phyloP scores from a whole-genome alignment of 257 asterid genomes.

The Solanum commersonii region DNA sequence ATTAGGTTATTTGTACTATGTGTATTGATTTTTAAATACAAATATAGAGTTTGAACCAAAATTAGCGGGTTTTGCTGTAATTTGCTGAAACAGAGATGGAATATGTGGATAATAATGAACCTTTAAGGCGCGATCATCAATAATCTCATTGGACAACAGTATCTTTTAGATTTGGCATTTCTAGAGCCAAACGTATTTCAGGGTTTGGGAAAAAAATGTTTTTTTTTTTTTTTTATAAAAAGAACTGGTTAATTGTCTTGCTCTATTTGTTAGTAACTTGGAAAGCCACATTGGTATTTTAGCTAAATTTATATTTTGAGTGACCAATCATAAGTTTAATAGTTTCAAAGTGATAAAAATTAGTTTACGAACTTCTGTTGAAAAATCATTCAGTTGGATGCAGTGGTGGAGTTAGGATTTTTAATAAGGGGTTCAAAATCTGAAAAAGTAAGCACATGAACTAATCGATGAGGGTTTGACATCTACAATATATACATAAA shows the following conservation, averaged over 20 bases:
- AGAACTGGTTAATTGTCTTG: not conserved
- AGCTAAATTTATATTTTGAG: not conserved
- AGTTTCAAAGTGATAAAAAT: not conserved
- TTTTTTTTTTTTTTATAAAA: not conserved
- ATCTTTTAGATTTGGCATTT: not conserved
- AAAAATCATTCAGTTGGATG: not conserved
- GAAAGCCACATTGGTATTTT: not conserved
- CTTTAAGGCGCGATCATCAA: not conserved
- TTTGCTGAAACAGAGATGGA: constrained; percentile 40
- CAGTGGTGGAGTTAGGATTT: too few relatives aligned
- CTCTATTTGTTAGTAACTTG: not conserved
- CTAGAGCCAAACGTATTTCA: not conserved
- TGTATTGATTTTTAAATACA: not conserved
- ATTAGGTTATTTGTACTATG: not conserved
- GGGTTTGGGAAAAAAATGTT: not conserved
- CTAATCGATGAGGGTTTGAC: too few relatives aligned
- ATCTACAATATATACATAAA: too few relatives aligned
- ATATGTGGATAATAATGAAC: not conserved
- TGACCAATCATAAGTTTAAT: not conserved
- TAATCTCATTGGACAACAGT: not conserved
- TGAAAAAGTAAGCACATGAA: too few relatives aligned
- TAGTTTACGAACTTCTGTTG: not conserved
- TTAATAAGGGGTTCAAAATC: too few relatives aligned
- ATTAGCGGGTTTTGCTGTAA: constrained; percentile 20
- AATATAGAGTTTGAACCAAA: not conserved